Base-by-base conservation (phyloP, 176 grass and related monocot species). In the Phyllostachys edulis region DNA sequence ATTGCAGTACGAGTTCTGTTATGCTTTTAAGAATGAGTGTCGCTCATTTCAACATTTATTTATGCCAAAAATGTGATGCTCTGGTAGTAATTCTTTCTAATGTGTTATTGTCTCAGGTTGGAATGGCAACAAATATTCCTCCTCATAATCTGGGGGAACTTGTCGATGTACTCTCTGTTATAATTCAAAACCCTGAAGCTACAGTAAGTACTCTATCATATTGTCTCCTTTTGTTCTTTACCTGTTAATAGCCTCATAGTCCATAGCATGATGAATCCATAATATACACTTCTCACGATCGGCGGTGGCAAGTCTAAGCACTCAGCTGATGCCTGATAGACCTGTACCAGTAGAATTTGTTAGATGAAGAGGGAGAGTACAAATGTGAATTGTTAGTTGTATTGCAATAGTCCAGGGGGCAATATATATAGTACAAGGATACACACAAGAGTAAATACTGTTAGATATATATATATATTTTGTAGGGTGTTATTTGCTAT, bases 91-190 rank as follows among this genome's bases (percentile, higher is more conserved):
- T 44, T 82, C 12, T 82, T 63, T 40, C 18, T 50, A 42, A 52
- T 67, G 46, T 81, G 46, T 38, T 78, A 49, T 80, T 84, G 39
- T 82, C 59, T 69, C 74, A 98, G 96, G 96, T 98, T 67, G 96
- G 96, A 85, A 98, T 98, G 96, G 96, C 96, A 36, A 98, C 96
- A 89, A 98, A 98, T 90, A 98, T 98, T 77, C 96, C 96, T 85
- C 96, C 96, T 67, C 96, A 98, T 87, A 98, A 98, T 87, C 88
- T 98, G 34, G 91, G 87, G 6, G 96, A 98, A 45, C 96, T 95
- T 90, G 93, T 98, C 20, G 96, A 98, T 84, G 96, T 67, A 70
- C 91, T 98, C 17, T 98, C 87, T 89, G 83, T 82, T 68, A 90
- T 98, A 41, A 98, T 98, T 67, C 49, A 90, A 74, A 95, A 98